Base-by-base conservation (phyloP, 163 green algal species). In the Smithsoniella earleae region DNA sequence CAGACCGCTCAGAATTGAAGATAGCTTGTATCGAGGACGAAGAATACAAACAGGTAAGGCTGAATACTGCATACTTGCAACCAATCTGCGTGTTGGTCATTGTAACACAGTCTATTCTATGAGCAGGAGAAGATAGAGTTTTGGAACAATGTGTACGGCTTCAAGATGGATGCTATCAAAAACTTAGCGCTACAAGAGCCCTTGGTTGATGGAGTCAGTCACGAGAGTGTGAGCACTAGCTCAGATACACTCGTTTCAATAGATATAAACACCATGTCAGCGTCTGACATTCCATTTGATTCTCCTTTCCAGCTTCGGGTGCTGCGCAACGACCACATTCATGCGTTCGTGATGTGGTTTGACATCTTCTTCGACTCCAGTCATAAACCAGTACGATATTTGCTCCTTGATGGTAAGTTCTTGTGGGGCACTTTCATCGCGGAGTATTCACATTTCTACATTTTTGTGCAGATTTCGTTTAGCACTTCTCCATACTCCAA, bases 61-160 rank as follows among this genome's bases (percentile, higher is more conserved):
- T n/a, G n/a, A n/a, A n/a, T n/a, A n/a, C n/a, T n/a, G n/a, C 33
- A 52, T 77, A 27, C 28, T 33, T 74, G 34, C 58, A 52, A 8
- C 18, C 22, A 27, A 76, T 27, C 25, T 46, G 27, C 66, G 36
- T 27, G 36, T 16, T 73, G 54, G 10, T 16, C 13, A 27, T 2
- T 75, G 43, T 62, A 25, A 44, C 40, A 38, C 65, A 37, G 65
- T 6, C 5, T 52, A 44, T n/a, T 30, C 2, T n/a, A 37, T 33
- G 16, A 22, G 69, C 66, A 83, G 13, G 89, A 96, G 66, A 96
- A 95, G 83, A 92, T 95, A 66, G 87, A 92, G 78, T 97, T 95
- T 77, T 98, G 92, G 92, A 80, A 95, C 52, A 89, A 96, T 66
- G 92, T 98, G 66, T 98, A 98, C 77, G 92, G 92, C 52, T 97